Evolutionary conservation across 2,329 filamentous ascomycete species (phyloP), one percentile per base, ranked within the genome.

Genomic region (Shiraia bambusicola): DNA sequence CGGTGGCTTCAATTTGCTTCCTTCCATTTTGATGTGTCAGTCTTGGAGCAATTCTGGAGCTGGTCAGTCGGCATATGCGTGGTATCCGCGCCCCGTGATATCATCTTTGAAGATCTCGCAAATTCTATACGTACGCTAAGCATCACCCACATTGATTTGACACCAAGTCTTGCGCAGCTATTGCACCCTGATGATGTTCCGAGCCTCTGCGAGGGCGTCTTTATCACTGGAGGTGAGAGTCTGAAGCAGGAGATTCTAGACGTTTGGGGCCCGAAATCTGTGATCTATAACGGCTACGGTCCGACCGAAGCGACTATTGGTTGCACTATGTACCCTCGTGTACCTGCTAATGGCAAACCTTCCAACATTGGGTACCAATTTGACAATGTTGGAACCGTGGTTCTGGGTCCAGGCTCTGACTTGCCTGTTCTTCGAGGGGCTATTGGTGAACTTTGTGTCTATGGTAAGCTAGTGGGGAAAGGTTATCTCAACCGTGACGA

Each of bases 241-340:
- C 72, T 96, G 13, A 91, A 88, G 55, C 88, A 93, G 59, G 91
- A 95, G 49, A 94, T 95, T 34, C 74, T 96, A 2, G 86, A 95
- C 56, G 79, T 76, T 0, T 96, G 92, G 91, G 91, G 91, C 0
- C 77, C 84, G 1, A 78, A 84, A 42, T 77, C 77, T 1, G 88
- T 90, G 30, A 90, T 97, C 11, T 92, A 95, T 72, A 96, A 96
- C 58, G 90, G 89, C 2, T 76, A 95, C 52, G 91, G 91, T 0
- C 92, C 91, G 1, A 96, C 91, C 0, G 92, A 96, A 65, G 87
- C 88, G 0, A 96, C 91, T 0, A 96, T 96, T 50, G 91, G 91
- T 4, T 87, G 91, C 26, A 95, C 91, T 0, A 94, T 93, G 78
- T 91, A 86, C 55, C 84, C 84, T n/a, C 79, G 87, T 25, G 88